A percentile compares a stretch with the other conserved stretches of the same genome.
Conservation (phyloP, 306 rosid genomes). For the Glycine tomentella region DNA sequence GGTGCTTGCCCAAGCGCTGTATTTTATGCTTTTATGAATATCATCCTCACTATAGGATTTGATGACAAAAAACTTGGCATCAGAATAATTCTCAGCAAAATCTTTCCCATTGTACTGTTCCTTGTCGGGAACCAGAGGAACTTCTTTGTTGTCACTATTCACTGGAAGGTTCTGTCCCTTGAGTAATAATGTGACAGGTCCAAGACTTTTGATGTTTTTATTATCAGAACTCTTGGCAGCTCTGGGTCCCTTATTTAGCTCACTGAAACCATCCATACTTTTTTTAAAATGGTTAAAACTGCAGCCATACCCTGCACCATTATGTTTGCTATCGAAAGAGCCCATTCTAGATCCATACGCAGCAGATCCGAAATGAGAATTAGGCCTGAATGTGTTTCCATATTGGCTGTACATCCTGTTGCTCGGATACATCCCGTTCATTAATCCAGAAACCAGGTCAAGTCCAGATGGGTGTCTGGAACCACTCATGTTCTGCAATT, state of each 20-base stretch:
- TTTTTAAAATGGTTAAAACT: conserved; percentile 34
- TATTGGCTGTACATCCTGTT: conserved; percentile 47
- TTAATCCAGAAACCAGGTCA: conserved; percentile 52
- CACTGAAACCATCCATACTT: conserved; percentile 49
- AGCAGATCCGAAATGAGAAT: conserved; percentile 53
- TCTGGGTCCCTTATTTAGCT: conserved; percentile 66
- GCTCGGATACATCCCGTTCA: conserved; percentile 50
- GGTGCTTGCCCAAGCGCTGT: conserved; percentile 67
- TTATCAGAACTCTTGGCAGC: conserved; percentile 48
- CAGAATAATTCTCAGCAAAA: conserved; percentile 49
- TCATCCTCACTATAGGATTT: conserved; percentile 71
- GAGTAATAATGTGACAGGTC: conserved; percentile 47
- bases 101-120: conserved; percentile 53
- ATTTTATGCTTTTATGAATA: conserved; percentile 66
- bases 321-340: conserved; percentile 27
- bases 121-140: conserved; percentile 42
- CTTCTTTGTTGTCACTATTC: conserved; percentile 47
- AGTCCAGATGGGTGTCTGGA: conserved; percentile 45
- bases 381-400: conserved; percentile 50
- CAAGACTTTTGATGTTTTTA: conserved; percentile 39
- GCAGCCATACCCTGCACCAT: conserved; percentile 35
- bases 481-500: conserved; percentile 52
- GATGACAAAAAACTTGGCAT: conserved; percentile 59
- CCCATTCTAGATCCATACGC: conserved; percentile 53
- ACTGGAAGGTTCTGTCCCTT: conserved; percentile 55